Base-by-base conservation (phyloP, 2,329 filamentous ascomycete species). In the Verticillium longisporum region DNA sequence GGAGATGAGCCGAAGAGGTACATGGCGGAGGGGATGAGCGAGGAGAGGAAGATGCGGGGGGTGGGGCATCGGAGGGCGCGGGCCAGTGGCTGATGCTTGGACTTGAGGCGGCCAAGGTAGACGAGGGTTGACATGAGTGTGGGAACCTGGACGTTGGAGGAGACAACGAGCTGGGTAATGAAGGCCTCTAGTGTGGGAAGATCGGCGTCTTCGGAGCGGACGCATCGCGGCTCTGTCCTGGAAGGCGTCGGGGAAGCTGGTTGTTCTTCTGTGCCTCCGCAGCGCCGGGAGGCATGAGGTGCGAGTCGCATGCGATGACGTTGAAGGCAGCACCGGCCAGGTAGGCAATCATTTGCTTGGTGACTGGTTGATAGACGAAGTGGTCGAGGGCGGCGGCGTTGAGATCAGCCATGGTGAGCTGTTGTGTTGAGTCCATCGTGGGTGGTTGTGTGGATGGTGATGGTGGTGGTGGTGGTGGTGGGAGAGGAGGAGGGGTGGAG, bases 1-100 rank as follows among this genome's bases (percentile, higher is more conserved):
- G 95, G 95, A 13, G 92, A 97, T 64, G 92, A 97, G 82, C 98
- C 95, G 75, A 99, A 98, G 68, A 98, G 85, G 76, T 97, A 97
- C 87, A 99, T 99, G 69, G 95, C 94, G 1, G 95, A 88, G 55
- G 89, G 82, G 71, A 95, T 95, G 67, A 94, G 87, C 15, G 90
- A 82, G 53, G 91, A 94, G 57, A 99, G 85, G 79, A 99, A 98
- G 82, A 99, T 98, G 70, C 95, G 90, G 81, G 99, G 95, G 56
- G 94, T 92, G 31, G 95, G 98, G 82, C 95, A 98, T 69, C 90
- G 88, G 78, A 98, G 91, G 66, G 95, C 95, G 79, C 97, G 97
- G 69, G 95, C 94, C 72, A 97, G 92, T 62, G 94, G 91, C 67
- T 96, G 94, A 33, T 99, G 87, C 68, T 91, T 88, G 58, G 88